These are phyloP conservation scores for Cinnamomum micranthum DNA, from an alignment of 164 flowering plant genomes.

Conservation along the genomic window DNA sequence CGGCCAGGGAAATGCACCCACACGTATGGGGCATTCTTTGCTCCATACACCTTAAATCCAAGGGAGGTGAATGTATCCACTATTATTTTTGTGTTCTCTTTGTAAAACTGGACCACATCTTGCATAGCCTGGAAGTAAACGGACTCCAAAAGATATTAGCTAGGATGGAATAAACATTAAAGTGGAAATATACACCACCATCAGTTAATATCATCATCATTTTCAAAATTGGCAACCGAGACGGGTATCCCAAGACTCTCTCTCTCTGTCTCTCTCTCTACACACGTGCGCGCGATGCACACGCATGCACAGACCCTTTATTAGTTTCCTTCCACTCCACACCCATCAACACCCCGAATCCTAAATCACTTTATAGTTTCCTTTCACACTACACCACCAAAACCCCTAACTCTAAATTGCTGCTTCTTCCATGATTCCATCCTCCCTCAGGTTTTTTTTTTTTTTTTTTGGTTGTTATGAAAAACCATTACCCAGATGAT, in stretches of 20 bases:
- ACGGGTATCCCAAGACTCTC: constrained; percentile 20
- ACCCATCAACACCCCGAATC: no score
- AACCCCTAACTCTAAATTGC: no score
- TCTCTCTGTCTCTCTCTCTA: no score
- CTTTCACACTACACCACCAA: no score
- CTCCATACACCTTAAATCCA: constrained; percentile 81
- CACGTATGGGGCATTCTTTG: constrained; percentile 86
- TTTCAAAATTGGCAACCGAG: background rate
- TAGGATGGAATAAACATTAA: background rate
- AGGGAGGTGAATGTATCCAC: constrained; percentile 80
- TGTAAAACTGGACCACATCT: constrained; percentile 70
- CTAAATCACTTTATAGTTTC: no score
- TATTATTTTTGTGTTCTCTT: constrained; percentile 73
- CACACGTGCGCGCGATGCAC: no score
- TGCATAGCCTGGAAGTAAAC: constrained; percentile 61
- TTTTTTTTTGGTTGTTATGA: no score
- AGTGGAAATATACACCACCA: background rate
- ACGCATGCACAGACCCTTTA: no score
- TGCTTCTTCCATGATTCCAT: no score
- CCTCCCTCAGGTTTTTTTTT: no score
- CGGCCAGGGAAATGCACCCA: constrained; percentile 93
- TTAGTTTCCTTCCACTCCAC: no score
- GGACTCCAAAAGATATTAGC: background rate
- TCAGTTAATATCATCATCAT: background rate
- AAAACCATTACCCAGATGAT: no score